Evolutionary conservation across 768 basidiomycete species (phyloP), one percentile per base, ranked within the genome.

Genomic region (Lactarius vividus): DNA sequence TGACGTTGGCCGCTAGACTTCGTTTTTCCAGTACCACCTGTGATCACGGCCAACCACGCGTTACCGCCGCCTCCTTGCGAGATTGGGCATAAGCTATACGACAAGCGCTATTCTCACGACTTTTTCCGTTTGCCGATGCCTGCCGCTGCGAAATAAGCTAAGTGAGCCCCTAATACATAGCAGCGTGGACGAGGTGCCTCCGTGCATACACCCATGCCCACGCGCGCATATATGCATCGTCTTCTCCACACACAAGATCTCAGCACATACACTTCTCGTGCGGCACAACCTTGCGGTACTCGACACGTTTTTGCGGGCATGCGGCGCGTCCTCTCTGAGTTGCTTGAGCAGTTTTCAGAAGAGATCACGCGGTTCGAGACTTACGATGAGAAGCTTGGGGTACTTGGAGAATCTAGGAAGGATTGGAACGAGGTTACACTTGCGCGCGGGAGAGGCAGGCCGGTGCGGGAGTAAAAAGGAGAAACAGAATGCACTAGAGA

Each of bases 211-310:
- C 63, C 65, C 26, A 70, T 71, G 9, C 74, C 79, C 68, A 79
- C 77, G n/a, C 76, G 80, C 23, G 88, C 89, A 2, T 96, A 95
- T 70, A 58, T 93, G 35, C 92, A 96, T 72, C 93, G 95, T 70
- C 83, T 96, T 16, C 77, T 94, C 40, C 87, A 89, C 59, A 93
- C 93, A 6, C 94, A 95, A 96, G 75, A 94, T 96, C 92, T 85
- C 88, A 0, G 88, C 91, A 0, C 91, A 95, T 70, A 73, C 91
- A 4, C 74, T 94, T 28, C 82, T 95, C 20, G 82, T 80, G 15
- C 80, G 86, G 76, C 94, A 96, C 74, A 96, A 95, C 70, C 79
- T 92, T 33, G 73, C 83, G 0, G 82, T 94, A 1, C 76, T 92
- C 31, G 83, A 87, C 46, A 73, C 77, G 1, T 91, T 95, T 73